These are phyloP conservation scores for Dryadomyces sulphureus DNA, from an alignment of 2,329 filamentous ascomycete genomes.

Conservation along the genomic window DNA sequence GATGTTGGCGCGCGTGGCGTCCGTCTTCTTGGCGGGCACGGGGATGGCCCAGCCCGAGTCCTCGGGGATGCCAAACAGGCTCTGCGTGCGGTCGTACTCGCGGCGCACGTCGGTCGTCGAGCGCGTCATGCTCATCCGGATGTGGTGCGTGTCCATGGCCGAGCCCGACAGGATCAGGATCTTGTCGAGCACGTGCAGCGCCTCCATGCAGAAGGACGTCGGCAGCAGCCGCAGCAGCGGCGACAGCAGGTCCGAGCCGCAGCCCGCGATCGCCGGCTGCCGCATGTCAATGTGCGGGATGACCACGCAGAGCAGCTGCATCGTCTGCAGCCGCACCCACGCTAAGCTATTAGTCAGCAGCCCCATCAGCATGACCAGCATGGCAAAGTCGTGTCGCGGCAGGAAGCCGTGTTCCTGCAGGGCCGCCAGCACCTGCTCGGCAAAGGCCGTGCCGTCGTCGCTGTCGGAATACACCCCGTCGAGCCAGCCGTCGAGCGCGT, in stretches of 20 bases:
- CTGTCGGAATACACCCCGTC: conserved; percentile 46
- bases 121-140: conserved; percentile 96
- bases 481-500: conserved; percentile 56
- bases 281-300: conserved; percentile 89
- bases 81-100: conserved; percentile 88
- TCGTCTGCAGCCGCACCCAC: conserved; percentile 87
- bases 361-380: conserved; percentile 80
- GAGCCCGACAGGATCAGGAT: conserved; percentile 90
- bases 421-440: conserved; percentile 57
- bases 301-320: conserved; percentile 73
- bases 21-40: conserved; percentile 78
- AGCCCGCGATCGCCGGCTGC: conserved; percentile 73
- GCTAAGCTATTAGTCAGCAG: conserved; percentile 75
- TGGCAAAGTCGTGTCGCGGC: conserved; percentile 66
- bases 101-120: conserved; percentile 77
- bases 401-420: conserved; percentile 60
- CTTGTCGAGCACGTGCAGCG: conserved; percentile 79
- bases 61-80: conserved; percentile 91
- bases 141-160: conserved; percentile 83
- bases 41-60: conserved; percentile 94
- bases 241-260: conserved; percentile 90
- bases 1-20: conserved; percentile 76
- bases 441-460: conserved; percentile 52
- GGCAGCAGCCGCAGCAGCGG: conserved; percentile 79
- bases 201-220: conserved; percentile 87